Base-by-base conservation (phyloP, 2,329 filamentous ascomycete species). In the Byssochlamys sp. region DNA sequence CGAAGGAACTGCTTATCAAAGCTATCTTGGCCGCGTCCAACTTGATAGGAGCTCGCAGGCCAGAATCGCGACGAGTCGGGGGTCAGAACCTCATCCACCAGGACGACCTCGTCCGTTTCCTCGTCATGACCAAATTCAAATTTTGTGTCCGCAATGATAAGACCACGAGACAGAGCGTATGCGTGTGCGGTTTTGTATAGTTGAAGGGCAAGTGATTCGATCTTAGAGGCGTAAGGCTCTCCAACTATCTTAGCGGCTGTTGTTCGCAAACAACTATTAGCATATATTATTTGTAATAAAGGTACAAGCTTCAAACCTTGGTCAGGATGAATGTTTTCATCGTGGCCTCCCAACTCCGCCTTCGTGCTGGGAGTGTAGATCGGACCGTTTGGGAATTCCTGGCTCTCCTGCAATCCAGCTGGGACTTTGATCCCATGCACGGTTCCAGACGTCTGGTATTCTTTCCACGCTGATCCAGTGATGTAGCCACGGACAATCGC, bases 401-500 rank as follows among this genome's bases (percentile, higher is more conserved):
- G 79, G 66, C 85, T 90, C 71, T 89, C 87, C 67, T 80, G 73
- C 61, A 96, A 75, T 1, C 89, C 90, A 2, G 78, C 73, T 1
- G 87, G 82, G 63, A 90, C 79, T 14, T 80, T 69, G 63, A 91
- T 86, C 25, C 90, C 89, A 73, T 95, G 89, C 14, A 95, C 87
- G 1, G 90, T 95, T 55, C 89, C 88, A 24, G 75, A 79, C 62
- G 81, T 80, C 69, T 83, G 77, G 77, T 94, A 89, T 76, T 95
- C 90, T 45, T 80, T 80, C 87, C 89, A 95, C 0, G 89, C 90
- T 52, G 85, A 88, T 50, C 91, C 91, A 4, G 91, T 91, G 69
- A 96, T 85, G 77, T 95, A 95, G 63, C 91, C 91, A 58, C 90
- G 85, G n/a, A 95, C 89, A 61, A 92, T 92, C 50, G 85, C 88